These are phyloP conservation scores for Sclerotinia trifoliorum DNA, from an alignment of 2,329 filamentous ascomycete species.

Conservation along the genomic window DNA sequence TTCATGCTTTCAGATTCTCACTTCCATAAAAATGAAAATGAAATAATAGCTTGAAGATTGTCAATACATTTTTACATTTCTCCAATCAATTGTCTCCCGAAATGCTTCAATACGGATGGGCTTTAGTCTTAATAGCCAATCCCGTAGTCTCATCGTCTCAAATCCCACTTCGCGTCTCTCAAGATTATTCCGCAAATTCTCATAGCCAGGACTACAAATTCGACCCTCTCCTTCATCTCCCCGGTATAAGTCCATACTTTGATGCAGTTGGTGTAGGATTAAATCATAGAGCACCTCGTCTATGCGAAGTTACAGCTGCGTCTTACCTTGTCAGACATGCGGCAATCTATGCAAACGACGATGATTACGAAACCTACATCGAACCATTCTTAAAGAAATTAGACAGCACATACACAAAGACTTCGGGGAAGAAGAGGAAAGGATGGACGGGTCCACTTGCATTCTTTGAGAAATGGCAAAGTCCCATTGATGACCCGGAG, in stretches of 20 bases:
- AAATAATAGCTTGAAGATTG: neutral
- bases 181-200: slow-evolving; percentile 23
- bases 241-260: slow-evolving; percentile 58
- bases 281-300: slow-evolving; percentile 38
- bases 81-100: neutral
- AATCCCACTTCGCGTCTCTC: slow-evolving; percentile 22
- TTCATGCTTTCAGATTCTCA: slow-evolving; percentile 1
- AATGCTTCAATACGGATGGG: slow-evolving; percentile 8
- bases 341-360: slow-evolving; percentile 52
- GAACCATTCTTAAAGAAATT: slow-evolving; percentile 52
- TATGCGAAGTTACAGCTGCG: slow-evolving; percentile 49
- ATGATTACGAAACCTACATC: slow-evolving; percentile 52
- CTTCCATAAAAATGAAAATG: neutral
- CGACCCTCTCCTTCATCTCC: slow-evolving; percentile 54
- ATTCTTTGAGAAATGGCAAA: slow-evolving; percentile 37
- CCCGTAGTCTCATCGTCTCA: slow-evolving; percentile 8
- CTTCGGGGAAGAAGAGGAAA: slow-evolving; percentile 27
- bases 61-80: too few species aligned
- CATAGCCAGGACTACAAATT: slow-evolving; percentile 46
- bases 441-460: slow-evolving; percentile 35
- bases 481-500: slow-evolving; percentile 37
- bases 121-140: neutral
- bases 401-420: slow-evolving; percentile 47
- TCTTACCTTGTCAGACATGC: slow-evolving; percentile 51
- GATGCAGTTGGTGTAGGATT: slow-evolving; percentile 44